These are phyloP conservation scores for Alternaria infectoria DNA, from an alignment of 2,329 filamentous ascomycete species.

Conservation along the genomic window DNA sequence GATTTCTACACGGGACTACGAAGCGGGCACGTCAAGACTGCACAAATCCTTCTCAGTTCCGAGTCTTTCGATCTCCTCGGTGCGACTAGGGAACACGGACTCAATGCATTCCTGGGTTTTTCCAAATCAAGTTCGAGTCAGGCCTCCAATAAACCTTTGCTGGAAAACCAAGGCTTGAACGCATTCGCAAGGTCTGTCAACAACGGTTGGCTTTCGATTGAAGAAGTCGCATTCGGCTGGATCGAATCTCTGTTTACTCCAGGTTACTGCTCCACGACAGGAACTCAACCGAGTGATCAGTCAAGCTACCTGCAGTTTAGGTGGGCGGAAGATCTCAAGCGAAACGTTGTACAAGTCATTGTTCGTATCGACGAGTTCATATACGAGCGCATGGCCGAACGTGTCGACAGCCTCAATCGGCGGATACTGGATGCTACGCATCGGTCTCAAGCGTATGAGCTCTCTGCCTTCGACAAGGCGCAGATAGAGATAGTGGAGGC, in stretches of 20 bases:
- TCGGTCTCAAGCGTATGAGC: conserved; percentile 18
- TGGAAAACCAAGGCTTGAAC: conserved; percentile 49
- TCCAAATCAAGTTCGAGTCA: conserved; percentile 56
- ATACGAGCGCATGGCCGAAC: conserved; percentile 50
- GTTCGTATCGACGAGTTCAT: conserved; percentile 62
- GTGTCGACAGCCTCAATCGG: conserved; percentile 36
- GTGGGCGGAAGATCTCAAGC: conserved; percentile 64
- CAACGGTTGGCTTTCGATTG: conserved; percentile 52
- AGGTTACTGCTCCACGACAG: conserved; percentile 29
- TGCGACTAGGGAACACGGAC: conserved; percentile 57
- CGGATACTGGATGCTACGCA: conserved; percentile 31
- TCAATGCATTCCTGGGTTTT: conserved; percentile 64
- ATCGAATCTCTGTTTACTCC: conserved; percentile 59
- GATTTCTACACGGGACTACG: conserved; percentile 52
- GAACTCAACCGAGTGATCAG: conserved; percentile 19
- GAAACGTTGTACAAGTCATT: conserved; percentile 60
- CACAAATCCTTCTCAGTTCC: conserved; percentile 56
- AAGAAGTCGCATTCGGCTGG: conserved; percentile 62
- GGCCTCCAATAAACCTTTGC: conserved; percentile 45
- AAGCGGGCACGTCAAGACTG: conserved; percentile 49
- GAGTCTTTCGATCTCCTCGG: conserved; percentile 59
- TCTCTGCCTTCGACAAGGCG: conserved; percentile 42
- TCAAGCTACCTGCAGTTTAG: conserved; percentile 61
- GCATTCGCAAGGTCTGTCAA: conserved; percentile 57
- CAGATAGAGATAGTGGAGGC: conserved; percentile 63